Base-by-base conservation (phyloP, 768 basidiomycete genomes). In the Floccularia luteovirens region DNA sequence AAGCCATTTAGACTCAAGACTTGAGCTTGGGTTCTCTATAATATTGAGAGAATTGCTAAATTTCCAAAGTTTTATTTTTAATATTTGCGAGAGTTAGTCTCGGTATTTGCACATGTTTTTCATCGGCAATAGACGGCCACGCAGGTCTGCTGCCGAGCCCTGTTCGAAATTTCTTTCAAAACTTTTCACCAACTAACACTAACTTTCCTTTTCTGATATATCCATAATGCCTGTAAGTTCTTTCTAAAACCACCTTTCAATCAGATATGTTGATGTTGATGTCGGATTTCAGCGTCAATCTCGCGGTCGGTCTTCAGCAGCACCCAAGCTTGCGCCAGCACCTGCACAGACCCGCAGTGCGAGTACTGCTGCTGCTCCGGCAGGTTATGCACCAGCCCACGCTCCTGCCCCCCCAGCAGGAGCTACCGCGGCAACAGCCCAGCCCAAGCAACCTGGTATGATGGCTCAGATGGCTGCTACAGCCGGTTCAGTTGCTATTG, bases 401-500 rank as follows among this genome's bases (percentile, higher is more conserved):
- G 57, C 70, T 1, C 65, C 66, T 32, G 56, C 63, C 3, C 72
- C 75, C 44, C 53, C 75, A 34, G 61, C 66, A 45, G 58, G 66
- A 2, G 62, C 66, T 13, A 52, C 72, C 8, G 55, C 69, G 22
- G 60, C 75, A 38, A 50, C 71, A 24, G 60, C 65, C 25, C 66
- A 68, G 32, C 58, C 72, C 1, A 53, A 68, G 44, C 66, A 73
- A 45, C 88, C 89, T 1, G 88, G 89, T 11, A 67, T 91, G 72
- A 41, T 91, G 13, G 71, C 77, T 0, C 83, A 87, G 53, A 90
- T 91, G 86, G 89, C 89, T 39, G 84, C 87, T 4, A 90, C 90
- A 4, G 90, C 90, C 20, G 90, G 90, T 45, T 87, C 86, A 42
- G 90, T 93, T 36, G 91, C 90, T 4, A 67, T 89, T 36, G 91